Conservation (phyloP, 2,329 filamentous ascomycete genomes). For the Cercospora sesami region DNA sequence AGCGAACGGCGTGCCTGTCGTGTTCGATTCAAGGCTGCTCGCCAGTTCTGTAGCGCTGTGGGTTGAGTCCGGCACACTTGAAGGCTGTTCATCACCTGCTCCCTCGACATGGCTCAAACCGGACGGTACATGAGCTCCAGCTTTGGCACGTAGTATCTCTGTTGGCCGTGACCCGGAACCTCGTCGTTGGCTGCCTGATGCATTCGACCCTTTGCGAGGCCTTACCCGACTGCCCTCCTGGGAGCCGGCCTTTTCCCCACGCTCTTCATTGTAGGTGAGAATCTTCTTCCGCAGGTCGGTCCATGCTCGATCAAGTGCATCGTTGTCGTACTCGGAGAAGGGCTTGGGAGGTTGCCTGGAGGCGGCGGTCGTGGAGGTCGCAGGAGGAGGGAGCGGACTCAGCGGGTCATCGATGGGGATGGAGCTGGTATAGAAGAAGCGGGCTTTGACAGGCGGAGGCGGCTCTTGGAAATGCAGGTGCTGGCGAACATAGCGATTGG, state of each 20-base stretch:
- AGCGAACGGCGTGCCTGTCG: constrained; percentile 54
- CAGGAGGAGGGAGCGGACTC: constrained; percentile 41
- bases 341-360: constrained; percentile 39
- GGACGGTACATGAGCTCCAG: constrained; percentile 24
- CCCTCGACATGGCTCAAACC: constrained; percentile 33
- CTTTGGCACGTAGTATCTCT: constrained; percentile 9
- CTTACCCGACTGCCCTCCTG: constrained; percentile 28
- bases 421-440: constrained; percentile 43
- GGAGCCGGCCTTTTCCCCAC: constrained; percentile 34
- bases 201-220: constrained; percentile 21
- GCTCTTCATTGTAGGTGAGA: constrained; percentile 38
- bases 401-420: constrained; percentile 44
- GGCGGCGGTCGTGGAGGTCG: constrained; percentile 27
- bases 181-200: constrained; percentile 22
- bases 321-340: constrained; percentile 43
- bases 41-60: constrained; percentile 22
- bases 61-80: neutral
- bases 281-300: constrained; percentile 39
- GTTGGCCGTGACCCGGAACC: constrained; percentile 24
- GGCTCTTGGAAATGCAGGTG: constrained; percentile 43
- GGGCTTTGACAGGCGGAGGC: constrained; percentile 39
- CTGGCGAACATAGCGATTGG: constrained; percentile 46
- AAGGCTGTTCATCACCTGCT: constrained; percentile 16
- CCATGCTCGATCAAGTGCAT: constrained; percentile 41
- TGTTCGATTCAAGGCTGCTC: constrained; percentile 27